A percentile compares a stretch with the other conserved stretches of the same genome.
Evolutionary conservation across 495 filamentous ascomycete genomes (phyloP).

Genomic region (Daldinia vernicosa): DNA sequence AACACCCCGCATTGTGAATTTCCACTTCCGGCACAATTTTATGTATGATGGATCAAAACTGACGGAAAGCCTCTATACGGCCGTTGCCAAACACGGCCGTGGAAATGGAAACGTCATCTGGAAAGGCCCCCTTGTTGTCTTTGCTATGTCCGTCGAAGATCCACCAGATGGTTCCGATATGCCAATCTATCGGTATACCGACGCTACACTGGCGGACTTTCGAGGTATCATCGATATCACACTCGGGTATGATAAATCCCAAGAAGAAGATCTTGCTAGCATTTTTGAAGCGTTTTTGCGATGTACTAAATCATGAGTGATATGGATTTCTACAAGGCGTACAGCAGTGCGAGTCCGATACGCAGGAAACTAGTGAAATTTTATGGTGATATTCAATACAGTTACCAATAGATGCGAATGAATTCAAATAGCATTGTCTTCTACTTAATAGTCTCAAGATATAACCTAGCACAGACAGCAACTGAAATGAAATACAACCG

Average conservation of each 20-base stretch:
- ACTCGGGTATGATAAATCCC: background rate
- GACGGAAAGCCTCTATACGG: background rate
- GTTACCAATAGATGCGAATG: background rate
- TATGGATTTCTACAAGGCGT: background rate
- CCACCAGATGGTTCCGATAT: background rate
- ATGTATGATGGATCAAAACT: background rate
- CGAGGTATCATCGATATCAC: background rate
- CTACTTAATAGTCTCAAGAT: too few relatives aligned
- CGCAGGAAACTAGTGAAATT: background rate
- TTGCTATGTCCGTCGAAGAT: background rate
- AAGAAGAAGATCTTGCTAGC: background rate
- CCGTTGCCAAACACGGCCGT: background rate
- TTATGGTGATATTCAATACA: background rate
- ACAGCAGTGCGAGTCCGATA: too few relatives aligned
- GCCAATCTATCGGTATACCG: background rate
- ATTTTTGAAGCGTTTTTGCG: too few relatives aligned
- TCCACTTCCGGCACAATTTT: background rate
- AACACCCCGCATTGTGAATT: background rate
- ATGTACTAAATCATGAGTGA: too few relatives aligned
- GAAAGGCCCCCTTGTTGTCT: background rate
- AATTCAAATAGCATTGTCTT: background rate
- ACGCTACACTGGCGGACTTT: background rate
- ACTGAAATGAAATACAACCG: too few relatives aligned
- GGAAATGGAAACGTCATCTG: background rate
- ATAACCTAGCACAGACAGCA: too few relatives aligned